These are phyloP conservation scores for Alternaria angustiovoidea DNA, from an alignment of 2,329 filamentous ascomycete genomes.

Conservation along the genomic window DNA sequence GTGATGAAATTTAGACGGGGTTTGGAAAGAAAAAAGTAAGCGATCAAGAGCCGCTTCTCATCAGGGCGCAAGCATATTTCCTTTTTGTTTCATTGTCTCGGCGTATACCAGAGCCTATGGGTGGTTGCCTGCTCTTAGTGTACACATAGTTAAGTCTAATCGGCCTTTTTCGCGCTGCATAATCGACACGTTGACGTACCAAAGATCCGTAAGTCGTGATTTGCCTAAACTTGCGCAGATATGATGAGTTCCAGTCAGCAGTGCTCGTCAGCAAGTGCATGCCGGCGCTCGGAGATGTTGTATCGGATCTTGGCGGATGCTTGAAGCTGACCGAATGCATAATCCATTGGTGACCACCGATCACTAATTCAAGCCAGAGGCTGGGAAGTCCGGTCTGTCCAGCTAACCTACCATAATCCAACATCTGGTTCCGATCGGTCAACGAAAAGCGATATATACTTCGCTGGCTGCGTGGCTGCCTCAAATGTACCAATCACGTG, in stretches of 20 bases:
- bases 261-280: neutral
- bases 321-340: neutral
- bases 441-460: neutral
- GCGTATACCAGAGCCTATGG: neutral
- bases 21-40: neutral
- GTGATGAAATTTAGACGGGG: neutral
- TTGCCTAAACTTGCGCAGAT: too few species aligned
- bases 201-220: neutral
- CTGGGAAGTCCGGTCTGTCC: neutral
- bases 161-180: neutral
- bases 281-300: neutral
- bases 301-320: slow-evolving; percentile 5
- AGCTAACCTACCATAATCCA: neutral
- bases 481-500: neutral
- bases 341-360: neutral
- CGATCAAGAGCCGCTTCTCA: neutral
- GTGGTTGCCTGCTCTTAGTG: neutral
- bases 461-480: neutral
- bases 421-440: neutral
- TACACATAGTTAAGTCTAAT: neutral
- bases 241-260: neutral
- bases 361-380: neutral
- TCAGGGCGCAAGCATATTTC: neutral
- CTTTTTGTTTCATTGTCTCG: neutral
- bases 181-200: neutral